A percentile compares a stretch with the other conserved stretches of the same genome.
Evolutionary conservation across 1,284 basidiomycete species (phyloP).

Genomic region (Pterulicium gracile): DNA sequence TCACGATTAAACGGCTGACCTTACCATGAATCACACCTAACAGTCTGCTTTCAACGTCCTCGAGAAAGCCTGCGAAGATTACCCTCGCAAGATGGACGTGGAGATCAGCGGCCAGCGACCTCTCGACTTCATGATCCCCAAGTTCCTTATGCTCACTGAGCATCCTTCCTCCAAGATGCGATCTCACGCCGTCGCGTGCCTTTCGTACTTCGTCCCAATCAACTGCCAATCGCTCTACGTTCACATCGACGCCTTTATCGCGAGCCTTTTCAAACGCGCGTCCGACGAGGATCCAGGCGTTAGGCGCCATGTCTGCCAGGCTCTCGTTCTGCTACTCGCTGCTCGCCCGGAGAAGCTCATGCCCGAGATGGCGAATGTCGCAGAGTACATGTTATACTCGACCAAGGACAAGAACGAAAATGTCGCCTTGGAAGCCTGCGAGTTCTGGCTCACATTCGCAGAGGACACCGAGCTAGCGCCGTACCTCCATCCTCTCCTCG

Average conservation of each 20-base stretch:
- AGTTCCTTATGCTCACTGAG: slow-evolving; percentile 81
- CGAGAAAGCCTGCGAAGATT: slow-evolving; percentile 95
- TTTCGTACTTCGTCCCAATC: slow-evolving; percentile 89
- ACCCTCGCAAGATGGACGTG: slow-evolving; percentile 90
- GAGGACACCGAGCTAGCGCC: slow-evolving; percentile 84
- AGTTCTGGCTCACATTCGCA: slow-evolving; percentile 99
- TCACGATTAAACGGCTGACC: no score
- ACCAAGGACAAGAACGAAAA: slow-evolving; percentile 95
- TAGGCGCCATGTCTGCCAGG: slow-evolving; percentile 92
- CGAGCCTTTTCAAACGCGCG: slow-evolving; percentile 88
- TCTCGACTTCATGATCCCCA: slow-evolving; percentile 91
- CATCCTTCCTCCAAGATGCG: slow-evolving; percentile 85
- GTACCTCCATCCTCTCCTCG: slow-evolving; percentile 79
- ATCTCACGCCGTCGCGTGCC: slow-evolving; percentile 86
- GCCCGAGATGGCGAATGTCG: slow-evolving; percentile 92
- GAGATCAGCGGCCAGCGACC: slow-evolving; percentile 82
- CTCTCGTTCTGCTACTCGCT: slow-evolving; percentile 87
- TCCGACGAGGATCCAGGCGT: slow-evolving; percentile 90
- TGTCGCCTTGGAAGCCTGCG: slow-evolving; percentile 94
- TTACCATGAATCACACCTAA: background rate
- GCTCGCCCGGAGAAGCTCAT: slow-evolving; percentile 93
- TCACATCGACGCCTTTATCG: slow-evolving; percentile 90
- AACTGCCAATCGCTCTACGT: slow-evolving; percentile 75
- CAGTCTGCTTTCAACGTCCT: slow-evolving; percentile 93
- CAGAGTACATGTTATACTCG: slow-evolving; percentile 98